Base-by-base conservation (phyloP, 2,329 filamentous ascomycete genomes). In the Epichloe coenophiala region DNA sequence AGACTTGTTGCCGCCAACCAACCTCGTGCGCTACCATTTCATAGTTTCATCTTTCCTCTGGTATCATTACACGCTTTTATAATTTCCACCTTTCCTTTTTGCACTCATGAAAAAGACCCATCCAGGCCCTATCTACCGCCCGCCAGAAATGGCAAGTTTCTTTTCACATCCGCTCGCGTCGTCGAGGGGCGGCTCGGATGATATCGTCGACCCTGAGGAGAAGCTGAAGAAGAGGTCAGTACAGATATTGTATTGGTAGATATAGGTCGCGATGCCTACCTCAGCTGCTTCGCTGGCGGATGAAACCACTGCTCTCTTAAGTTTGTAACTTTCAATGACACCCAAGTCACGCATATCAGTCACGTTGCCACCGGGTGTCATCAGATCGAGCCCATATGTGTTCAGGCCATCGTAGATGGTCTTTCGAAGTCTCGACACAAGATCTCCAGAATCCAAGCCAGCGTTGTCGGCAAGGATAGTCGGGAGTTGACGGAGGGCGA, bases 401-500 rank as follows among this genome's bases (percentile, higher is more conserved):
- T 83, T 89, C 78, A 95, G 83, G 56, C 93, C 93, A 56, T 93
- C 87, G 72, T 97, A 97, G 58, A 97, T 90, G 21, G 88, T 87
- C 70, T 94, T 94, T 61, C 93, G 84, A 61, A 98, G 77, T 56
- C 91, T 83, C 12, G 90, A 86, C 31, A 98, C 88, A 33, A 98
- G 80, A 55, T 97, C 93, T 59, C 89, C 91, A 23, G 88, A 95
- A 69, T 98, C 93, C 57, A 97, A 80, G 64, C 93, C 93, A 37
- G 93, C 93, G 60, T 98, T 98, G 74, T 98, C 93, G 2, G 93
- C 93, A 54, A 98, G 79, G 57, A 97, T 97, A 8, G 93, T 98
- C 6, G 93, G 93, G 49, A 98, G 76, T 68, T 98, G 93, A 62
- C 90, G 83, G 53, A 98, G 77, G 33, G 93, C 93, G 52, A 84